A percentile compares a stretch with the other conserved stretches of the same genome.
Conservation (phyloP, 2,329 filamentous ascomycete species). For the Cladosporium halotolerans region DNA sequence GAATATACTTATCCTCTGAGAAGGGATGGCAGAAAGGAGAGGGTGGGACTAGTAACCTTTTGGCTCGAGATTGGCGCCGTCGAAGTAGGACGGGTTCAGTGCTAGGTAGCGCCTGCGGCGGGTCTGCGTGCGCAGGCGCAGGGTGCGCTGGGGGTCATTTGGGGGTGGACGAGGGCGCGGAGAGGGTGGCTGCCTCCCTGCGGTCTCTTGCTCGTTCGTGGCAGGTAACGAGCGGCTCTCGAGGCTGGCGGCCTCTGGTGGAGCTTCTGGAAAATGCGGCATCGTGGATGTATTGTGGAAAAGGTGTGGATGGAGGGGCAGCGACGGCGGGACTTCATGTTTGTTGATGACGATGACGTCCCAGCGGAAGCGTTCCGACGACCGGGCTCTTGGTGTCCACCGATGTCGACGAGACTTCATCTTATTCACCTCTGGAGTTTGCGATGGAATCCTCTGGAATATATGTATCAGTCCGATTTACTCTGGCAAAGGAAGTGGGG, state of each 20-base stretch:
- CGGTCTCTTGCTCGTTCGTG: background rate
- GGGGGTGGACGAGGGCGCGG: background rate
- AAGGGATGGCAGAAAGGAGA: background rate
- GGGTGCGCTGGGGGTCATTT: background rate
- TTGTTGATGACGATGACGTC: too few relatives aligned
- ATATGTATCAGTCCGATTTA: too few relatives aligned
- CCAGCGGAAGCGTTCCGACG: too few relatives aligned
- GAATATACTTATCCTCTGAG: background rate
- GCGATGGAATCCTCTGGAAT: too few relatives aligned
- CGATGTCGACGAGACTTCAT: too few relatives aligned
- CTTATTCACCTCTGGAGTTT: too few relatives aligned
- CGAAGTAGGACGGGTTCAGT: constrained; percentile 66
- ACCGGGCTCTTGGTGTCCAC: too few relatives aligned
- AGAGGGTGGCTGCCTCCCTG: background rate
- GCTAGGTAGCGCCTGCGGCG: constrained; percentile 71
- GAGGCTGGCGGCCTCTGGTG: constrained; percentile 41
- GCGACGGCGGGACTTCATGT: too few relatives aligned
- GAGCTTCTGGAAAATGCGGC: constrained; percentile 3
- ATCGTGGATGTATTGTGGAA: background rate
- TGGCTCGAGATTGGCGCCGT: constrained; percentile 52
- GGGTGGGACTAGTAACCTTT: constrained; percentile 38
- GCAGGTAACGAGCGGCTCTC: constrained; percentile 20
- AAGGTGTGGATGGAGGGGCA: too few relatives aligned
- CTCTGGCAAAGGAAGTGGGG: too few relatives aligned
- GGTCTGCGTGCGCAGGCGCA: constrained; percentile 48